Percentiles rank a stretch among this genome's conserved stretches.
Conservation (phyloP, 2,329 filamentous ascomycete species). For the Fusarium sp. region DNA sequence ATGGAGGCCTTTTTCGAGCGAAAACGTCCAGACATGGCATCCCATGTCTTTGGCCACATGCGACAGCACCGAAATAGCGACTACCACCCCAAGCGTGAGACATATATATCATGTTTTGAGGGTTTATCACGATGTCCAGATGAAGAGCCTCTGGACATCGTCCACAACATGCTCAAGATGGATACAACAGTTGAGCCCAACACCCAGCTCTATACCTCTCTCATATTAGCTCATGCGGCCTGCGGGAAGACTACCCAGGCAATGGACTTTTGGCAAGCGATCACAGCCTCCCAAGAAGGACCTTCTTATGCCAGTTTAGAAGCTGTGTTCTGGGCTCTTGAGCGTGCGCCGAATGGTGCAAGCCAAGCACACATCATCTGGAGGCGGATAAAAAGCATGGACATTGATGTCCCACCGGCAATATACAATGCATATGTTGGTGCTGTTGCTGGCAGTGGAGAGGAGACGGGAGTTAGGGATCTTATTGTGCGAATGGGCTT, state of each 20-base stretch:
- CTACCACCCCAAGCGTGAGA: slow-evolving; percentile 74
- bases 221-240: slow-evolving; percentile 86
- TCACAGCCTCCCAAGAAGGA: slow-evolving; percentile 84
- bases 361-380: slow-evolving; percentile 73
- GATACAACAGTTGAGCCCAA: slow-evolving; percentile 81
- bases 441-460: slow-evolving; percentile 77
- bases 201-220: slow-evolving; percentile 80
- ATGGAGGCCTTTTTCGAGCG: slow-evolving; percentile 87
- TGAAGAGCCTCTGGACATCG: slow-evolving; percentile 72
- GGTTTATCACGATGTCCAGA: slow-evolving; percentile 70
- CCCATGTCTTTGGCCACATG: slow-evolving; percentile 92
- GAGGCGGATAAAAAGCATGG: slow-evolving; percentile 75
- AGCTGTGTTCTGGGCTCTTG: slow-evolving; percentile 82
- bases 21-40: slow-evolving; percentile 83
- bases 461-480: slow-evolving; percentile 72
- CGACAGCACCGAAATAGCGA: slow-evolving; percentile 73
- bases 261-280: slow-evolving; percentile 83
- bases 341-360: slow-evolving; percentile 67
- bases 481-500: slow-evolving; percentile 73
- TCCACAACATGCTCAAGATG: slow-evolving; percentile 95
- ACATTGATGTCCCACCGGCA: slow-evolving; percentile 77
- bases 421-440: slow-evolving; percentile 83
- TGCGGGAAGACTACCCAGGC: slow-evolving; percentile 73
- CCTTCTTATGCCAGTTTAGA: slow-evolving; percentile 83
- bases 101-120: slow-evolving; percentile 81